Evolutionary conservation across 306 rosid species (phyloP), one percentile per base, ranked within the genome.

Genomic region (Chamaecrista fasciculata): DNA sequence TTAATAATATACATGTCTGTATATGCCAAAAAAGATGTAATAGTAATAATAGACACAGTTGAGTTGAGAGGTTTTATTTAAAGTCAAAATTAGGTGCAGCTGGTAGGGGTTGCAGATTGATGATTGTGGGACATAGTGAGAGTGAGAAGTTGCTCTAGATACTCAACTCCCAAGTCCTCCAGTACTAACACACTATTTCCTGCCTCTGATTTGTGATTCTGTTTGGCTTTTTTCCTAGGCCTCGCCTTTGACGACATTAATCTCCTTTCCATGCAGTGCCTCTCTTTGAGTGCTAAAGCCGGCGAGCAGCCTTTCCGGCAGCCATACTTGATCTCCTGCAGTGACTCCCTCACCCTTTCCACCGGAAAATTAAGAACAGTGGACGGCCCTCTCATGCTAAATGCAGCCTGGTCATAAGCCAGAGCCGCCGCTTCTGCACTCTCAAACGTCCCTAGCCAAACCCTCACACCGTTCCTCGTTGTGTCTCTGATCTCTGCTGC

Each of bases 381-480:
- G 1, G 21, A 31, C 2, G 16, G 3, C 16, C 75, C 78, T 61
- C 82, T 68, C 69, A 86, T 75, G 11, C 79, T 44, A 52, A 82
- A 83, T 58, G 97, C 96, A n/a, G 96, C 97, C 74, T 91, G 97
- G n/a, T 59, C 65, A 16, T 59, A 33, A 0, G 28, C 65, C 4
- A 59, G 18, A 33, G 65, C 65, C 31, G 46, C 46, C 12, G 31
- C 65, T 26, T 59, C 46, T 18, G 28, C 44, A 10, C 16, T 59
- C 44, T 59, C 46, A 2, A 59, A 59, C 8, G 65, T 33, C 11
- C 65, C 65, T 3, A 59, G 46, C 65, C 26, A 59, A 18, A 59
- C 46, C 39, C 65, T 10, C 1, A 1, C 2, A 0, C 65, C 65
- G 18, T 59, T 59, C 44, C 46, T 59, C 24, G 65, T 59, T 0